These are phyloP conservation scores for Sparassis latifolia DNA, from an alignment of 1,284 basidiomycete species.

Conservation along the genomic window DNA sequence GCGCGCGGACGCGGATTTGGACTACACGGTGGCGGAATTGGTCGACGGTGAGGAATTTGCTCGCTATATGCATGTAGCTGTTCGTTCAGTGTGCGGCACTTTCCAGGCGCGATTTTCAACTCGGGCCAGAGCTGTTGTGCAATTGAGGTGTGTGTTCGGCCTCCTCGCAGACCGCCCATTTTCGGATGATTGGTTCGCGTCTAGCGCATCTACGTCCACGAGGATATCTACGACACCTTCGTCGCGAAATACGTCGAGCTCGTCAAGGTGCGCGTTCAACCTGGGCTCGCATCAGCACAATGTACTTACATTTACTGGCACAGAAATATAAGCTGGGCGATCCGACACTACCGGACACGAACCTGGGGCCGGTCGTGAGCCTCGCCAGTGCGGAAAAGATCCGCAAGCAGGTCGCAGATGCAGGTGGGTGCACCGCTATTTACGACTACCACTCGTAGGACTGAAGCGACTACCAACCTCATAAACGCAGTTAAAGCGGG, in stretches of 20 bases:
- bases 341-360: conserved; percentile 68
- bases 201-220: conserved; percentile 92
- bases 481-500: conserved; percentile 58
- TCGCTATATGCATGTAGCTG: not conserved
- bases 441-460: too few species aligned
- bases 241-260: conserved; percentile 70
- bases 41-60: conserved; percentile 65
- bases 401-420: conserved; percentile 80
- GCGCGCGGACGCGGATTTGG: conserved; percentile 76
- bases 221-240: conserved; percentile 76
- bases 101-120: conserved; percentile 84
- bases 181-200: not conserved
- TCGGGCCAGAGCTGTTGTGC: conserved; percentile 92
- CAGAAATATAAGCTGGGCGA: conserved; percentile 82
- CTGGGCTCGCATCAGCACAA: not conserved
- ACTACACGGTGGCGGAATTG: conserved; percentile 79
- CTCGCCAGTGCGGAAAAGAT: conserved; percentile 80
- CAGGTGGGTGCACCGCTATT: conserved; percentile 40
- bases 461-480: too few species aligned
- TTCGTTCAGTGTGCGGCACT: not conserved
- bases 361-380: conserved; percentile 88
- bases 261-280: conserved; percentile 49
- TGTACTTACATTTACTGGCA: not conserved
- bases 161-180: not conserved
- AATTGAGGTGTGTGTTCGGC: conserved; percentile 52